phyloP scores from a whole-genome alignment of 208 protist species.

The Leishmania gerbilli region DNA sequence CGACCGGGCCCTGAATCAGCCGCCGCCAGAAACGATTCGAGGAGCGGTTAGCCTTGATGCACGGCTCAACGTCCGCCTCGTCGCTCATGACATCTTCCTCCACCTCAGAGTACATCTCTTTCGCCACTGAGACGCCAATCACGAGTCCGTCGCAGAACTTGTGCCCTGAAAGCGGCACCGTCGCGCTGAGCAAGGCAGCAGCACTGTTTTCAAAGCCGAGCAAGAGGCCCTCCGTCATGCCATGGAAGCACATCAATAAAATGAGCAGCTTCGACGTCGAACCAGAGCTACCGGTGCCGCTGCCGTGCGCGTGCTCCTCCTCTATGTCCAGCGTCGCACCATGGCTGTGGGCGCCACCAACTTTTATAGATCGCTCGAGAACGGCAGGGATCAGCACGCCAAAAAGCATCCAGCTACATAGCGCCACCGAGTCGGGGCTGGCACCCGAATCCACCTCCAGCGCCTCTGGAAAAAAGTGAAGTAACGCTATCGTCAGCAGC shows the following conservation, averaged over 20 bases:
- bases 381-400: slow-evolving; percentile 71
- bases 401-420: slow-evolving; percentile 46
- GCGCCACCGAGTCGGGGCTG: not conserved
- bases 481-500: slow-evolving; percentile 61
- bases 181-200: slow-evolving; percentile 35
- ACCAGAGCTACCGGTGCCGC: not conserved
- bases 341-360: slow-evolving; percentile 31
- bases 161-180: slow-evolving; percentile 63
- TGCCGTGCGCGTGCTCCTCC: slow-evolving; percentile 15
- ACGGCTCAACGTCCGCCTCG: not conserved
- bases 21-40: slow-evolving; percentile 22
- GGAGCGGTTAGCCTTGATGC: not conserved
- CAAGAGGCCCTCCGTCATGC: slow-evolving; percentile 63
- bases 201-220: slow-evolving; percentile 47
- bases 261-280: slow-evolving; percentile 41
- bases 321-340: slow-evolving; percentile 1
- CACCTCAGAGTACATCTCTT: slow-evolving; percentile 27
- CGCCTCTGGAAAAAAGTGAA: slow-evolving; percentile 60
- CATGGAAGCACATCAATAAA: slow-evolving; percentile 76
- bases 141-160: slow-evolving; percentile 76
- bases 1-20: slow-evolving; percentile 27
- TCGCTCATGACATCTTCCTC: not conserved
- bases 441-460: slow-evolving; percentile 16
- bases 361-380: slow-evolving; percentile 36
- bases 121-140: slow-evolving; percentile 68